Evolutionary conservation across 164 flowering plant genomes (phyloP).

Genomic region (Taxillus chinensis): DNA sequence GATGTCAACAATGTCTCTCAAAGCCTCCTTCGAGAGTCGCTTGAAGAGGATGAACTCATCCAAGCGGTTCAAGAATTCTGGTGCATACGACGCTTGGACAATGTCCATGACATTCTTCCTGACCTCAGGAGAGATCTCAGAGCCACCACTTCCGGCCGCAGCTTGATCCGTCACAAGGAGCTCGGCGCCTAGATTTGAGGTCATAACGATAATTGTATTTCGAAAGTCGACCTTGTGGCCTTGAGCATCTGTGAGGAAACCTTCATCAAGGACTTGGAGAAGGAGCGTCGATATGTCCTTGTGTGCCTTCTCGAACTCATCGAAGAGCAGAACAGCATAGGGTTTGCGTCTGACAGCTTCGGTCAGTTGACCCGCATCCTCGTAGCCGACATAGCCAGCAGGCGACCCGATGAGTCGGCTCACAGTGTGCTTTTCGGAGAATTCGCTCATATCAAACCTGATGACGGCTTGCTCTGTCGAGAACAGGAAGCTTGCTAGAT

Average conservation of each 20-base stretch:
- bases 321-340: constrained; percentile 24
- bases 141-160: constrained; percentile 14
- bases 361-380: constrained; percentile 27
- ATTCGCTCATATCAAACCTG: constrained; percentile 39
- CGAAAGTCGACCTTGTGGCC: constrained; percentile 28
- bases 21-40: constrained; percentile 14
- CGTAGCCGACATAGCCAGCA: constrained; percentile 29
- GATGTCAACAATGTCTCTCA: constrained; percentile 21
- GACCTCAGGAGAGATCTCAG: constrained; percentile 14
- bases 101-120: constrained; percentile 16
- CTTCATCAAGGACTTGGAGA: constrained; percentile 34
- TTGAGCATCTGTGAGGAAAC: constrained; percentile 24
- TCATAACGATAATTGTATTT: constrained; percentile 28
- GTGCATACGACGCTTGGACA: too few species aligned
- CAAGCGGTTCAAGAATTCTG: constrained; percentile 28
- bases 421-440: constrained; percentile 12
- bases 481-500: constrained; percentile 23
- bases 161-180: too few species aligned
- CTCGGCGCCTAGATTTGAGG: constrained; percentile 26
- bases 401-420: constrained; percentile 24
- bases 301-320: constrained; percentile 36
- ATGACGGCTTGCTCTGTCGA: constrained; percentile 27
- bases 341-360: constrained; percentile 24
- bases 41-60: constrained; percentile 28
- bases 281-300: constrained; percentile 21